Evolutionary conservation across 148 eudicot genomes (phyloP), one percentile per base, ranked within the genome.

Genomic region (Salicornia ramosissima): DNA sequence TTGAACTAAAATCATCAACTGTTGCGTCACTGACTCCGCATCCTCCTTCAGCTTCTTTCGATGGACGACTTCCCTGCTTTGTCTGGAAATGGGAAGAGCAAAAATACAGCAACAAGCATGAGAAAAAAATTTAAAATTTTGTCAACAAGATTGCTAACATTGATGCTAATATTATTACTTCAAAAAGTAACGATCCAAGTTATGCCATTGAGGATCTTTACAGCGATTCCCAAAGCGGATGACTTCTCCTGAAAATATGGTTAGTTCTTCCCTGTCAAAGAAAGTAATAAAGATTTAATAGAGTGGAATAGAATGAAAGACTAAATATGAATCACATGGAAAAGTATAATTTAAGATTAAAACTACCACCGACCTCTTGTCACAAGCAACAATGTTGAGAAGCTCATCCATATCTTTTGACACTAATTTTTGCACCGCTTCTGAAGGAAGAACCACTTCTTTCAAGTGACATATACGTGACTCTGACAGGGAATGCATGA

Each of bases 141-240:
- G 33, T 12, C 55, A 50, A 55, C 45, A 58, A 45, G 59, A 45
- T 39, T 10, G 31, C 26, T 50, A 31, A 39, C 24, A 31, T 10
- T 43, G 4, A 31, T 13, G 64, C n/a, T 25, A 28, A 15, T 42
- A 65, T 72, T 70, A 84, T 86, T 84, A 93, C 98, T 82, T 90
- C 30, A 76, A 53, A 80, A 93, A 88, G 77, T 79, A 90, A 11
- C 98, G 87, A 43, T 80, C 88, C 68, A 93, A 74, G 74, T 87
- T 79, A 81, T 93, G 98, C 96, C 96, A 93, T 70, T 93, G 98
- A 73, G 95, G 90, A 64, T 93, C 98, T 86, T 84, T 93, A 81
- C 98, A 93, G 47, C 91, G 82, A 79, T 90, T 82, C 60, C 98
- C 98, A 82, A 93, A 93, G 71, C 98, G 87, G 62, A 88, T 70